Base-by-base conservation (phyloP, 768 basidiomycete genomes). In the Rhodotorula taiwanensis region DNA sequence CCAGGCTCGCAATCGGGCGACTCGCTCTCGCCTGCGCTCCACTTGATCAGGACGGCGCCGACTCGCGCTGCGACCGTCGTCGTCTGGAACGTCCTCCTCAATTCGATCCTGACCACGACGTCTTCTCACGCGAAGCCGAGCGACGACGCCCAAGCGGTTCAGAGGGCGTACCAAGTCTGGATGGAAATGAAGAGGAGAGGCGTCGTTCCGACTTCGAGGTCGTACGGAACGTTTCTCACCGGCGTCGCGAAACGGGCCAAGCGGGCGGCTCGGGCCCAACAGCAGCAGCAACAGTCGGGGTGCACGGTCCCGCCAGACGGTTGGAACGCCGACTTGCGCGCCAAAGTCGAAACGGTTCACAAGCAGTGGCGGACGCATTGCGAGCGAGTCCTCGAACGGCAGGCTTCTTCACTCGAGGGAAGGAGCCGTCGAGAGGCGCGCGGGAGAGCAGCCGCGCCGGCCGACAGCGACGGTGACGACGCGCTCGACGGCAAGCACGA, bases 141-240 rank as follows among this genome's bases (percentile, higher is more conserved):
- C 44, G 16, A n/a, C 8, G 45, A 36, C 21, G 28, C 18, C 0
- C 44, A n/a, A 51, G 28, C 21, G n/a, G 51, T 59, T 41, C 48
- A 41, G 11, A 42, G 45, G 21, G 63, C 61, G 33, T 70, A 47
- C 43, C 55, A 63, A 11, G 42, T 60, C 16, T 70, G 69, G 69
- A 63, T 57, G 55, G 64, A 66, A 33, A 70, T 66, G 69, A 70
- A 70, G 58, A 58, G 62, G 4, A 31, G 69, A 14, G 58, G 61
- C 1, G 28, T 70, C 36, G 43, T 43, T 27, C 69, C 69, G 31
- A 43, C 31, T 11, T 43, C 58, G 30, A 31, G 64, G 28, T 60
- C 60, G 23, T 70, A 55, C 52, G 55, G 57, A 2, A 66, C 64
- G 1, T 66, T 70, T 61, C 30, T 70, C 10, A 55, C 47, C 8